Base-by-base conservation (phyloP, 345 rosid species). In the Odontarrhena argentea region DNA sequence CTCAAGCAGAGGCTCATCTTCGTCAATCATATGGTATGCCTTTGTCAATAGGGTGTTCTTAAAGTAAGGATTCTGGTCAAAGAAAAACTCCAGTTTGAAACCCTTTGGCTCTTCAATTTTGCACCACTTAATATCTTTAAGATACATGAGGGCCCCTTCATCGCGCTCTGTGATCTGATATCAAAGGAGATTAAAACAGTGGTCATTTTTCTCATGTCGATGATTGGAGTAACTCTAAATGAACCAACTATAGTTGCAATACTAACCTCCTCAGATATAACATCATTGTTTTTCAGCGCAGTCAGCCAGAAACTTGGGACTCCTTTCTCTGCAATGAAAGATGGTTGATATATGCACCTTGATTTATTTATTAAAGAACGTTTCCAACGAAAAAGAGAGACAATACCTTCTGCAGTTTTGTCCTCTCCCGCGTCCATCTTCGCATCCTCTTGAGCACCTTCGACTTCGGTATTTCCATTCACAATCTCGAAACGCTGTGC, bases 211-310 rank as follows among this genome's bases (percentile, higher is more conserved):
- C 22, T 18, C 44, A 26, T n/a, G 24, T 3, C 15, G 1, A n/a
- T 43, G 25, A 54, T 1, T 26, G 8, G 8, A 32, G 34, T 14
- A 11, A 32, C 8, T 48, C 24, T 8, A 35, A 10, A 55, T 14
- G 41, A 50, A 69, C 55, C 55, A 51, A 30, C 32, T 7, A 36
- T 37, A 67, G 24, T 8, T 40, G 9, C 36, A 68, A 56, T 1
- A 49, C 78, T 1, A 63, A 75, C 78, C 78, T 76, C 79, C 42
- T 76, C 79, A 7, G 79, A 69, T 13, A 86, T 74, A 41, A 91
- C 88, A 43, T 91, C 99, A 70, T 91, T 95, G 70, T 89, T 95
- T 73, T 89, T 95, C 94, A 95, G 75, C 2, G 99, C 96, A 26
- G 46, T 79, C 6, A 89, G 83, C 99, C 99, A 95, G 76, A 95